These are phyloP conservation scores for Cerioporus squamosus DNA, from an alignment of 1,284 basidiomycete genomes.

Conservation along the genomic window DNA sequence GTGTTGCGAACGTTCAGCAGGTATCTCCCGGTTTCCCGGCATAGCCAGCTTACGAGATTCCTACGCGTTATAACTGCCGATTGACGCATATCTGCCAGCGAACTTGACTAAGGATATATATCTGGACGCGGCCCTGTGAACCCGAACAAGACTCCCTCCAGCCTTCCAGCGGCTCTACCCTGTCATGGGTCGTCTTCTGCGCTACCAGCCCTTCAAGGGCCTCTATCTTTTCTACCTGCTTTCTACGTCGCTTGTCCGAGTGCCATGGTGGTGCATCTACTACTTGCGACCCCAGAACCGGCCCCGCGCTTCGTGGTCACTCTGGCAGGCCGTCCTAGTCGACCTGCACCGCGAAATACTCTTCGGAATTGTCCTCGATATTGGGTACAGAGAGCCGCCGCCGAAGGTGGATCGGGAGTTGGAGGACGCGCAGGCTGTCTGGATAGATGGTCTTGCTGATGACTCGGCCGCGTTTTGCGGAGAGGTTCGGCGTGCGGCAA, in stretches of 20 bases:
- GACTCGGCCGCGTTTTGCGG: constrained; percentile 21
- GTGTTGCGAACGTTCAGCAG: too few species aligned
- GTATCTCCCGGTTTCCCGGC: too few species aligned
- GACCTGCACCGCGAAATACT: constrained; percentile 7
- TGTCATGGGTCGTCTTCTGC: not conserved
- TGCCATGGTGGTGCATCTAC: constrained; percentile 21
- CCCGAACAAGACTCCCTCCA: too few species aligned
- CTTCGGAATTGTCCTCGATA: not conserved
- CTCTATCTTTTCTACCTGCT: constrained; percentile 17
- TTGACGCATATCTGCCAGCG: too few species aligned
- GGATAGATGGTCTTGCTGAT: constrained; percentile 20
- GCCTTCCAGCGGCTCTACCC: too few species aligned
- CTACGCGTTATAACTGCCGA: too few species aligned
- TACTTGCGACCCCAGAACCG: constrained; percentile 11
- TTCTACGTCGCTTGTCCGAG: constrained; percentile 13
- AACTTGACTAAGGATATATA: too few species aligned
- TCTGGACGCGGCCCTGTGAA: too few species aligned
- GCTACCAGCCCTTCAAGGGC: constrained; percentile 19
- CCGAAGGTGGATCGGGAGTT: constrained; percentile 17
- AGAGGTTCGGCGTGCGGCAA: constrained; percentile 22
- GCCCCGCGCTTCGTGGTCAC: constrained; percentile 16
- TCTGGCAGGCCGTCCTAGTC: constrained; percentile 12
- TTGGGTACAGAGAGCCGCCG: not conserved
- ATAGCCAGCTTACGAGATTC: too few species aligned
- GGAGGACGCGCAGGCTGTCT: constrained; percentile 20